Conservation (phyloP, 2,329 filamentous ascomycete genomes). For the Aspergillus latus region DNA sequence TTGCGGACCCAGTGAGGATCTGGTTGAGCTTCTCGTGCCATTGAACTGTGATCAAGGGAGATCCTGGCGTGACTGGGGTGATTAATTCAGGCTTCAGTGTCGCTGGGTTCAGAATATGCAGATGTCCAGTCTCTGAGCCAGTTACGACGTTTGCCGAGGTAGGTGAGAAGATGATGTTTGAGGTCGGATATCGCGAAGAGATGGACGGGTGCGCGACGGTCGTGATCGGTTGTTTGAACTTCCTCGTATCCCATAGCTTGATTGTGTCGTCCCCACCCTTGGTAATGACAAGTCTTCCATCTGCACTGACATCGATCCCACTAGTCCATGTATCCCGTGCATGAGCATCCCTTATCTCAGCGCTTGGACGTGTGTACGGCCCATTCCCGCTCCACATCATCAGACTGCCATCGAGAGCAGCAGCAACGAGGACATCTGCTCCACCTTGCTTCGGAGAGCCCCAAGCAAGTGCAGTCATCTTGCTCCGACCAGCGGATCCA, state of each 20-base stretch:
- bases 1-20: constrained; percentile 89
- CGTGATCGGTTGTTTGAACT: constrained; percentile 87
- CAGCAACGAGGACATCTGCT: constrained; percentile 73
- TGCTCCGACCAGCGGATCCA: constrained; percentile 82
- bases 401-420: constrained; percentile 84
- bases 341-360: constrained; percentile 83
- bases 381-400: constrained; percentile 91
- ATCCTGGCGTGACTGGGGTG: constrained; percentile 83
- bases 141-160: constrained; percentile 82
- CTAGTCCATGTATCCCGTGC: constrained; percentile 83
- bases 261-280: constrained; percentile 88
- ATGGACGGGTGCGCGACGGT: constrained; percentile 77
- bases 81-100: constrained; percentile 82
- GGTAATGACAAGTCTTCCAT: constrained; percentile 87
- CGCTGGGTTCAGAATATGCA: constrained; percentile 91
- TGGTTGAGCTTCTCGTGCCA: constrained; percentile 98
- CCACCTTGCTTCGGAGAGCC: constrained; percentile 73
- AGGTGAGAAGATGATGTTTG: constrained; percentile 86
- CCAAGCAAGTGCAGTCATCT: constrained; percentile 94
- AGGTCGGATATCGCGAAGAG: constrained; percentile 77
- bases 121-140: constrained; percentile 78
- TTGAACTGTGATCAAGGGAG: constrained; percentile 75
- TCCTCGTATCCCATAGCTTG: constrained; percentile 95
- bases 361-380: constrained; percentile 76
- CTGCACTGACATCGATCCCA: constrained; percentile 83